A percentile compares a stretch with the other conserved stretches of the same genome.
phyloP scores from a whole-genome alignment of 2,329 filamentous ascomycete species.

The Polytolypa hystricis region DNA sequence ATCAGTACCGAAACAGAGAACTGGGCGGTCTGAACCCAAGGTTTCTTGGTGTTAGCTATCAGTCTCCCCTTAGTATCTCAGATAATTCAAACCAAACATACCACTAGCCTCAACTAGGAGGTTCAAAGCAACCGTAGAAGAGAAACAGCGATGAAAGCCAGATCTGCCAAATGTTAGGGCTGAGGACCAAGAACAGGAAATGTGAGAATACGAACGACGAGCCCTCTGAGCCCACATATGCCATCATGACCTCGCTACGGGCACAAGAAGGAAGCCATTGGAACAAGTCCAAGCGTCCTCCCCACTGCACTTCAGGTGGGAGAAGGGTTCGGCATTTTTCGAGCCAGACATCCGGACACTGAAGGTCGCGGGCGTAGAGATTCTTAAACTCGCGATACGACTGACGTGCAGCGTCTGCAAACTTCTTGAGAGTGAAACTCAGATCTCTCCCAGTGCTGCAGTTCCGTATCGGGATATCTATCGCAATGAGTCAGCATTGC shows the following conservation, averaged over 20 bases:
- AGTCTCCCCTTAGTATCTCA: too few relatives aligned
- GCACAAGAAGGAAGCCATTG: slow-evolving; percentile 24
- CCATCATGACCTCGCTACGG: slow-evolving; percentile 28
- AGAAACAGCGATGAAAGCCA: slow-evolving; percentile 28
- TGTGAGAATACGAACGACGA: slow-evolving; percentile 16
- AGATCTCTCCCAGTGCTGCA: slow-evolving; percentile 25
- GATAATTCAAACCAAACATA: slow-evolving; percentile 9
- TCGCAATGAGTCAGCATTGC: neutral
- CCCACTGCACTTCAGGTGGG: slow-evolving; percentile 22
- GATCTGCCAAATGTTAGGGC: slow-evolving; percentile 15
- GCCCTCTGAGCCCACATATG: slow-evolving; percentile 25
- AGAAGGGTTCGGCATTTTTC: slow-evolving; percentile 20
- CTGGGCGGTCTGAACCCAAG: slow-evolving; percentile 13
- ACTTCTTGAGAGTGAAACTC: slow-evolving; percentile 23
- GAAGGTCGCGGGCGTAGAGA: slow-evolving; percentile 25
- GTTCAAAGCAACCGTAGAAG: slow-evolving; percentile 26
- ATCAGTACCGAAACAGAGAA: slow-evolving; percentile 27
- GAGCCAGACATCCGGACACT: slow-evolving; percentile 23
- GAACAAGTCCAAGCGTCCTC: slow-evolving; percentile 25
- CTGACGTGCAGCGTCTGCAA: slow-evolving; percentile 18
- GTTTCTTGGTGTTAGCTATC: slow-evolving; percentile 3
- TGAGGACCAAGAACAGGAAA: neutral
- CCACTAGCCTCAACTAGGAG: slow-evolving; percentile 23
- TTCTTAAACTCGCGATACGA: slow-evolving; percentile 19
- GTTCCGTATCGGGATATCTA: slow-evolving; percentile 24